A percentile compares a stretch with the other conserved stretches of the same genome.
Evolutionary conservation across 306 rosid genomes (phyloP).

Genomic region (Cicer cuneatum): DNA sequence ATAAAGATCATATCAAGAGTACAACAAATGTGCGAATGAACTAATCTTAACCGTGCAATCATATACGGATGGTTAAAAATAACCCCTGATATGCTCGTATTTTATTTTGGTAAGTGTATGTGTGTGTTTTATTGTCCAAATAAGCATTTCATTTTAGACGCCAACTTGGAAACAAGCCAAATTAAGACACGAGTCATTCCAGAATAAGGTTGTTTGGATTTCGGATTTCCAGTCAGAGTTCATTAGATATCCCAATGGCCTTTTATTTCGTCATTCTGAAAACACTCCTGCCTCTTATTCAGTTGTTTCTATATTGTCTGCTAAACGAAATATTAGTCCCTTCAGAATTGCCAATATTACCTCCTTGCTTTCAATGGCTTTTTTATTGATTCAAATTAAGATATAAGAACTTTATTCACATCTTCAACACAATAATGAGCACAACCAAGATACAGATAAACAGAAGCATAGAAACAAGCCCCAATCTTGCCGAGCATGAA

Average conservation of each 20-base stretch:
- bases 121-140: not conserved
- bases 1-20: not conserved
- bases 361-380: not conserved
- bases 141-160: not conserved
- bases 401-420: too few species aligned
- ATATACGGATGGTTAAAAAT: not conserved
- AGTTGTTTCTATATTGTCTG: not conserved
- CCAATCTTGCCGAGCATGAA: slow-evolving; percentile 33
- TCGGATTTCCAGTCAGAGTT: not conserved
- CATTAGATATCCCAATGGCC: not conserved
- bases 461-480: slow-evolving; percentile 12
- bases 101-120: not conserved
- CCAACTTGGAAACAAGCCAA: not conserved
- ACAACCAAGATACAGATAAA: not conserved
- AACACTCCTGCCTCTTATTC: slow-evolving; percentile 5
- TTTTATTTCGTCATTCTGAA: not conserved
- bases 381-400: slow-evolving; percentile 34
- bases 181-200: not conserved
- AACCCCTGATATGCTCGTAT: not conserved
- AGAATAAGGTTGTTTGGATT: not conserved
- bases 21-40: not conserved
- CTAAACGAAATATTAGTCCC: slow-evolving; percentile 7
- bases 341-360: not conserved
- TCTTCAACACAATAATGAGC: too few species aligned
- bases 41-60: not conserved